These are phyloP conservation scores for Lactarius sp. DNA, from an alignment of 768 basidiomycete species.

Conservation along the genomic window DNA sequence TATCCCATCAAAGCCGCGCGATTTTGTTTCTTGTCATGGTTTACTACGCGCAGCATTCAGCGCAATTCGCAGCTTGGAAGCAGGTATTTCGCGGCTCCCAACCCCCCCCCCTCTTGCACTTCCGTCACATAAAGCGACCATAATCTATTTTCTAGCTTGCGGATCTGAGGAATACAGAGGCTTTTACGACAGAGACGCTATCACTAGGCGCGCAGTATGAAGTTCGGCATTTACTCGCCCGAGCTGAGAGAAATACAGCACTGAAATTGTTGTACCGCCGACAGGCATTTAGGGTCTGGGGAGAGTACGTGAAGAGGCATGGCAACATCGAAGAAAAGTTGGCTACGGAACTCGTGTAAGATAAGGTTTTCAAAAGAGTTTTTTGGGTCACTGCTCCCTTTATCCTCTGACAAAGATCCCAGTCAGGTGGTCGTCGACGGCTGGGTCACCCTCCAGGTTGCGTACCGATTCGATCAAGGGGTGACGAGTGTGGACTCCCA, in stretches of 20 bases:
- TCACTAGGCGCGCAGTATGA: constrained; percentile 4
- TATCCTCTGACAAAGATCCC: not conserved
- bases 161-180: not conserved
- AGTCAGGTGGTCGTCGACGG: constrained; percentile 10
- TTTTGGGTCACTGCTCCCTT: not conserved
- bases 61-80: constrained; percentile 6
- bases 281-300: constrained; percentile 8
- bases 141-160: not conserved
- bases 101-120: too few relatives aligned
- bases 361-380: not conserved
- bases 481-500: not conserved
- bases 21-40: not conserved
- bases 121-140: not conserved
- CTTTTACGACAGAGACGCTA: constrained; percentile 5
- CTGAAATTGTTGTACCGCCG: not conserved
- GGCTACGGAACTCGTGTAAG: not conserved
- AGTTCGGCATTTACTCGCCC: not conserved
- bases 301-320: not conserved
- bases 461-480: not conserved
- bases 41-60: constrained; percentile 1
- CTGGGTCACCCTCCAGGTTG: constrained; percentile 6
- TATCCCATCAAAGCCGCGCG: too few relatives aligned
- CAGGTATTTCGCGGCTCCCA: not conserved
- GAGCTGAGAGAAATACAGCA: not conserved
- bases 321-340: not conserved